Base-by-base conservation (phyloP, 768 basidiomycete genomes). In the Gloeophyllum trabeum region DNA sequence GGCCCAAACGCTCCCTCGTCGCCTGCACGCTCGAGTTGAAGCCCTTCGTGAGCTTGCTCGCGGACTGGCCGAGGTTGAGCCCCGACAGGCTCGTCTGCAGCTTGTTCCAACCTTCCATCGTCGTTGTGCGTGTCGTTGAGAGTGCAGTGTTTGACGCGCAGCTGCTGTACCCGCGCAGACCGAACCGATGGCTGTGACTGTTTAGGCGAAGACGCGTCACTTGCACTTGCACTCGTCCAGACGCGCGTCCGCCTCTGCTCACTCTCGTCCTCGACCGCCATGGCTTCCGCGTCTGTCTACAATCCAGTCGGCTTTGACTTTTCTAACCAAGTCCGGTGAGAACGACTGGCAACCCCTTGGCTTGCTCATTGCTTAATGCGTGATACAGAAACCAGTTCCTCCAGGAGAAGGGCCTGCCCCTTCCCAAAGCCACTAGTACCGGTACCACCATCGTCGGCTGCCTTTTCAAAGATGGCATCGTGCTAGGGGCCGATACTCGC, bases 391-490 rank as follows among this genome's bases (percentile, higher is more conserved):
- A 91, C 56, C 69, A 71, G 50, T 88, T 82, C 57, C 61, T 91
- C 45, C 59, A 66, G 7, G 70, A 74, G 38, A 83, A 80, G 51
- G 88, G 88, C 25, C 54, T 87, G 16, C 77, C 73, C 12, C 59
- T 82, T 34, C 88, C 88, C 40, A 88, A 81, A 58, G 88, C 87
- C 3, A 90, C 88, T 12, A 89, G 87, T 63, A 91, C 88, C 1
- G 93, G 92, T 52, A 99, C 94, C 3, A 99, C 94, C 39, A 98
- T 99, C 67, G 96, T 99, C 14, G 96, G 96, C 21, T 90, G 90
- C 55, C 63, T 96, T 43, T 97, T 85, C 62, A 81, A 80, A 51
- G 88, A 89, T 55, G 96, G 96, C 4, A 81, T 99, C 51, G 76
- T 94, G 14, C 75, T 99, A 4, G 96, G 94, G 36, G 96, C 96